Evolutionary conservation across 1,139 yeast species (phyloP).

Genomic region (Scheffersomyces parashehatae): DNA sequence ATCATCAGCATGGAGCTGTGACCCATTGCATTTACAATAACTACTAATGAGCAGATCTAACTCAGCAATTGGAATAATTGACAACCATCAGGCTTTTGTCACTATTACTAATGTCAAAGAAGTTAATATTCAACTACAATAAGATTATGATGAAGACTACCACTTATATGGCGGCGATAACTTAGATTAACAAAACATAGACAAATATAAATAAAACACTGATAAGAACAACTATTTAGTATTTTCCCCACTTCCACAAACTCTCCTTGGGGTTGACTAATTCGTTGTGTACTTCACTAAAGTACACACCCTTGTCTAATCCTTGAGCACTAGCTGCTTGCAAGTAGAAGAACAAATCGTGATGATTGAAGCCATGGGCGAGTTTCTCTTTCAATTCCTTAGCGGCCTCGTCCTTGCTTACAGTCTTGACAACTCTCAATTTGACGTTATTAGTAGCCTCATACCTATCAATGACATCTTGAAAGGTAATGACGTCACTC

Average conservation of each 20-base stretch:
- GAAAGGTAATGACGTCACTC: conserved; percentile 41
- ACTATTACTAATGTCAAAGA: no score
- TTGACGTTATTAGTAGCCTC: conserved; percentile 41
- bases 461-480: conserved; percentile 40
- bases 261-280: conserved; percentile 55
- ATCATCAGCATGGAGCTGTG: no score
- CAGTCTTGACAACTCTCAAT: conserved; percentile 25
- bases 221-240: conserved; percentile 2
- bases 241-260: conserved; percentile 53
- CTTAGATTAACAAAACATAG: no score
- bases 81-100: no score
- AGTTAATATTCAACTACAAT: no score
- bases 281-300: conserved; percentile 42
- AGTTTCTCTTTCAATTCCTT: conserved; percentile 29
- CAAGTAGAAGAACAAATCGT: conserved; percentile 30
- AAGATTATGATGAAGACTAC: no score
- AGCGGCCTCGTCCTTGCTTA: conserved; percentile 31
- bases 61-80: no score
- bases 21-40: no score
- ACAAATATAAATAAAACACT: no score
- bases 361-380: conserved; percentile 29
- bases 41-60: no score
- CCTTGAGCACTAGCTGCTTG: conserved; percentile 35
- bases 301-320: conserved; percentile 35
- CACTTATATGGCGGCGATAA: no score